Evolutionary conservation across 2,329 filamentous ascomycete species (phyloP), one percentile per base, ranked within the genome.

Genomic region (Pseudonectria buxi): DNA sequence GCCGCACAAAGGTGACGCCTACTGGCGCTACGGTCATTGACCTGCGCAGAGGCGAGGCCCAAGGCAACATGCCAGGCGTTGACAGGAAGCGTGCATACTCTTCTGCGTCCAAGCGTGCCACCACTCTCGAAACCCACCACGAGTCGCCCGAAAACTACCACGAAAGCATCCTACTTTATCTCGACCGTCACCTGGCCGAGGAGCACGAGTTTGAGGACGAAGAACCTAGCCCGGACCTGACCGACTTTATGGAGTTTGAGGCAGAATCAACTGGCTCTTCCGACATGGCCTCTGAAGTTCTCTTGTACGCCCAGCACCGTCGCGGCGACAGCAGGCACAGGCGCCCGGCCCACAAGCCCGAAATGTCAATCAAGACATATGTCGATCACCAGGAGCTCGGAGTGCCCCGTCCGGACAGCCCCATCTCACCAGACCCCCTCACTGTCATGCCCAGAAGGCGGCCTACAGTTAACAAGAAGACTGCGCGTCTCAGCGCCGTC

Each of bases 321-420:
- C 43, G 43, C n/a, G 14, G 32, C 9, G 35, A 31, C 26, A 18
- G 14, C 29, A 36, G 9, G 18, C 18, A 5, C 35, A 45, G 45
- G 37, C 41, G 36, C 11, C 43, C 29, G 30, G 16, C 35, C 14
- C 46, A 41, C 42, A 38, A 22, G 12, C 24, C 28, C 14, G 14
- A 24, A 10, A 3, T 11, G 16, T 16, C 28, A 7, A 22, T 22
- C 12, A 26, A 32, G 16, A 12, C 12, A 4, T 27, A 30, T 7
- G 24, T 26, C 12, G 36, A 38, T 14, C 28, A 44, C 27, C 44
- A 39, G 10, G 54, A 48, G 13, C 40, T 47, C 7, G 50, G 51
- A n/a, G 33, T 65, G 6, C 61, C 64, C 6, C 56, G 64, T 14
- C 64, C 67, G 3, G 65, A 70, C 33, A 64, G 61, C 37, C 61